These are phyloP conservation scores for Acanthochlamys bracteata DNA, from an alignment of 106 monocot species.

Conservation along the genomic window DNA sequence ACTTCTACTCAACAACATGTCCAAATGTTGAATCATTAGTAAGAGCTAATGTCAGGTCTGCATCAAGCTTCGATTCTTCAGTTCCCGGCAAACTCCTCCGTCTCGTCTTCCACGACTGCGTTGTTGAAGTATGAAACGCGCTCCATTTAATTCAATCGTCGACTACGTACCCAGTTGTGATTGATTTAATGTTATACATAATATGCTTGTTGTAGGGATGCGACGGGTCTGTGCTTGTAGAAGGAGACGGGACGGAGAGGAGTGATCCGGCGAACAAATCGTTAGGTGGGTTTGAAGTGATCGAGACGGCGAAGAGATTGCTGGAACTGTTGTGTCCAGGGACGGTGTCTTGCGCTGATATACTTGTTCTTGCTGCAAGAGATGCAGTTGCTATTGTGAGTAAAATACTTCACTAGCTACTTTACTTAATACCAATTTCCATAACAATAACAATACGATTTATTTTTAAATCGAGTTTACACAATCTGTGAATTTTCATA, in stretches of 20 bases:
- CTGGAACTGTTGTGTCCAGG: conserved; percentile 62
- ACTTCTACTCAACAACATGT: conserved; percentile 62
- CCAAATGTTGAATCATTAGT: conserved; percentile 57
- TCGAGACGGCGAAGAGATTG: conserved; percentile 62
- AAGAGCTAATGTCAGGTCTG: conserved; percentile 36
- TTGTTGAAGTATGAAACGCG: conserved; percentile 52
- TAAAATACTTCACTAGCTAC: too few relatives aligned
- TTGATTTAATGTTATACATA: too few relatives aligned
- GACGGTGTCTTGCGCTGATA: conserved; percentile 75
- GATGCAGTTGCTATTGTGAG: conserved; percentile 76
- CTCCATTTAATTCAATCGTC: too few relatives aligned
- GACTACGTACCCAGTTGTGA: too few relatives aligned
- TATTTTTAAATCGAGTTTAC: too few relatives aligned
- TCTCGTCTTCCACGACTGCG: conserved; percentile 86
- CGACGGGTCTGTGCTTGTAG: conserved; percentile 71
- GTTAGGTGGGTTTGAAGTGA: conserved; percentile 61
- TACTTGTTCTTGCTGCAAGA: conserved; percentile 76
- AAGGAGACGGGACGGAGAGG: conserved; percentile 75
- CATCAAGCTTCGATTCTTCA: conserved; percentile 32
- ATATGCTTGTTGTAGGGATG: conserved; percentile 76
- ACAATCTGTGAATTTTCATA: conserved; percentile 7
- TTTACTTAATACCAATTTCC: too few relatives aligned
- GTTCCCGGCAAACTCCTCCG: conserved; percentile 81
- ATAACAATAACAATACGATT: too few relatives aligned
- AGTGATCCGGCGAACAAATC: conserved; percentile 64